Evolutionary conservation across 148 eudicot species (phyloP).

Genomic region (Vaccinium corymbosum): DNA sequence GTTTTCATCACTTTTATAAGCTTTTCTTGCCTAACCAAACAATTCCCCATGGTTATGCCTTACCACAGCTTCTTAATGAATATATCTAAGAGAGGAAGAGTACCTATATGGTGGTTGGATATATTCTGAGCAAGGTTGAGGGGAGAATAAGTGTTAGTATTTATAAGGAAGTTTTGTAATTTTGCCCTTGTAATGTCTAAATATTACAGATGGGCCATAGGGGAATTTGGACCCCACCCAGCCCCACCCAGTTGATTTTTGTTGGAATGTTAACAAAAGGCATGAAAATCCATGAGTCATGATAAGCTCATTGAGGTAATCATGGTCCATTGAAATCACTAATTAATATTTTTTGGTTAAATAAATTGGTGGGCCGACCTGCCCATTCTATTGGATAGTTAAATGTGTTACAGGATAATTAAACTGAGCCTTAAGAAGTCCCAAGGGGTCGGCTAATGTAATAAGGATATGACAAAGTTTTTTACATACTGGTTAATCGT

Average conservation of each 20-base stretch:
- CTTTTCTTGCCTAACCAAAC: constrained; percentile 42
- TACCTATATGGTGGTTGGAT: background rate
- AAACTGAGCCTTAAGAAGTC: no score
- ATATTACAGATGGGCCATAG: constrained; percentile 21
- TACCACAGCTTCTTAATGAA: background rate
- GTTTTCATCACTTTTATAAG: constrained; percentile 31
- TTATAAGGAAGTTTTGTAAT: constrained; percentile 14
- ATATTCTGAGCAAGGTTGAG: constrained; percentile 13
- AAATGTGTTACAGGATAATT: no score
- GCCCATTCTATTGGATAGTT: no score
- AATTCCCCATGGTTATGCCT: constrained; percentile 52
- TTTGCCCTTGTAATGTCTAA: constrained; percentile 21
- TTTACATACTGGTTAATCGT: no score
- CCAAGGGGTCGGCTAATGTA: no score
- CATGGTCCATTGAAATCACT: background rate
- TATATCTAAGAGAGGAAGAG: background rate
- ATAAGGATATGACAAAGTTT: no score
- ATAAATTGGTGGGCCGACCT: no score
- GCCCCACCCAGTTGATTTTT: constrained; percentile 25
- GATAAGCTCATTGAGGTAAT: constrained; percentile 13
- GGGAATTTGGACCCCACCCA: constrained; percentile 26
- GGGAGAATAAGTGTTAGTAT: constrained; percentile 21
- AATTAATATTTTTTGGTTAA: no score
- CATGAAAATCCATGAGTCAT: background rate
- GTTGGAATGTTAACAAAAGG: background rate